phyloP scores from a whole-genome alignment of 345 rosid genomes.

The Corchorus olitorius region DNA sequence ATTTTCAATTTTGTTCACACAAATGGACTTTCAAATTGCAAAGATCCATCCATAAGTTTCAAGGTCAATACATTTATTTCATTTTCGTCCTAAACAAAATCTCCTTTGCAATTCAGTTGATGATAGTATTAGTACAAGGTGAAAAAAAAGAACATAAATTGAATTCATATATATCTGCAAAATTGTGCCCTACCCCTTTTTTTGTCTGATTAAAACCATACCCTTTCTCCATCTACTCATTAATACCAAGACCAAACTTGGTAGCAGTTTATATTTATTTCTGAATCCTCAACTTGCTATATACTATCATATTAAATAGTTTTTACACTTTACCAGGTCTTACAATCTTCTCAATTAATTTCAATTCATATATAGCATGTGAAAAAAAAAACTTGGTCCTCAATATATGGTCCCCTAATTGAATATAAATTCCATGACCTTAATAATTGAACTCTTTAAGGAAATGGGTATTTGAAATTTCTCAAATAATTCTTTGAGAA shows the following conservation, averaged over 20 bases:
- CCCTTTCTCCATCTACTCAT: neutral
- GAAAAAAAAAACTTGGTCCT: too few species aligned
- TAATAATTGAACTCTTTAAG: neutral
- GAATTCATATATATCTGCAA: neutral
- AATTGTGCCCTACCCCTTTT: neutral
- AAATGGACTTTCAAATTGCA: neutral
- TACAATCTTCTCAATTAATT: neutral
- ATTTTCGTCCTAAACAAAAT: too few species aligned
- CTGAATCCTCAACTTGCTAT: neutral
- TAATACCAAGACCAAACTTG: neutral
- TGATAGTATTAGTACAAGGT: too few species aligned
- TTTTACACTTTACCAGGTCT: too few species aligned
- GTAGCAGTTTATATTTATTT: neutral
- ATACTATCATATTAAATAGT: neutral
- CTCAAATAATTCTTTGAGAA: neutral
- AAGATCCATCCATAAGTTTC: too few species aligned
- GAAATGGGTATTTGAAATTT: neutral
- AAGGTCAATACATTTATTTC: too few species aligned
- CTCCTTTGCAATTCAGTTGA: too few species aligned
- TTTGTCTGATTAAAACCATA: neutral
- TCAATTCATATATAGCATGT: neutral
- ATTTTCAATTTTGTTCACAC: neutral
- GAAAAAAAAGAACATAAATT: neutral
- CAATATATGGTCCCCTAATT: neutral
- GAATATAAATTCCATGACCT: neutral